phyloP scores from a whole-genome alignment of 805 yeast species.

The Groenewaldozyma salmanticensis region DNA sequence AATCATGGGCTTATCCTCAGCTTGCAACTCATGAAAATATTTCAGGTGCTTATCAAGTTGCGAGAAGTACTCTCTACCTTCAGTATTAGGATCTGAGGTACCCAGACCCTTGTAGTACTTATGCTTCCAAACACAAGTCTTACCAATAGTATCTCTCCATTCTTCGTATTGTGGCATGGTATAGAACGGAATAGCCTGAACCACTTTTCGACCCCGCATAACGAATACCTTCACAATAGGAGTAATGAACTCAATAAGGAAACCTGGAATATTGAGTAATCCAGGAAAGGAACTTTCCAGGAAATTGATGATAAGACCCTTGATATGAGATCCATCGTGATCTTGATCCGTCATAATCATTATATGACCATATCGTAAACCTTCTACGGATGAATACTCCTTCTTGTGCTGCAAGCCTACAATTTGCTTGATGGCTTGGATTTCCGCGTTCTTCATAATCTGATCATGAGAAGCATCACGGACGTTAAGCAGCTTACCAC shows the following conservation, averaged over 20 bases:
- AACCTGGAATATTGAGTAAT: conserved; percentile 79
- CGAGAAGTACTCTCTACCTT: conserved; percentile 80
- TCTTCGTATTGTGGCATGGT: conserved; percentile 92
- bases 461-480: conserved; percentile 97
- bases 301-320: conserved; percentile 89
- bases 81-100: conserved; percentile 66
- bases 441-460: conserved; percentile 84
- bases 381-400: conserved; percentile 59
- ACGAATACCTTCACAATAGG: conserved; percentile 90
- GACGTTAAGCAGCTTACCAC: conserved; percentile 92
- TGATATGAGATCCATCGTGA: conserved; percentile 98
- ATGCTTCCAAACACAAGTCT: conserved; percentile 69
- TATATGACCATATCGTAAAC: conserved; percentile 86
- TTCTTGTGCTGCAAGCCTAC: conserved; percentile 93
- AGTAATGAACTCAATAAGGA: conserved; percentile 86
- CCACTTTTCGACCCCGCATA: conserved; percentile 36
- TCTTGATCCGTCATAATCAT: conserved; percentile 99
- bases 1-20: conserved; percentile 59
- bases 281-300: conserved; percentile 94
- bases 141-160: conserved; percentile 85
- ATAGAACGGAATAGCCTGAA: conserved; percentile 61
- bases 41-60: conserved; percentile 81
- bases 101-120: conserved; percentile 99
- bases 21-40: conserved; percentile 70
- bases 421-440: conserved; percentile 89